A percentile compares a stretch with the other conserved stretches of the same genome.
Conservation (phyloP, 2,329 filamentous ascomycete species). For the Cordyceps farinosa region DNA sequence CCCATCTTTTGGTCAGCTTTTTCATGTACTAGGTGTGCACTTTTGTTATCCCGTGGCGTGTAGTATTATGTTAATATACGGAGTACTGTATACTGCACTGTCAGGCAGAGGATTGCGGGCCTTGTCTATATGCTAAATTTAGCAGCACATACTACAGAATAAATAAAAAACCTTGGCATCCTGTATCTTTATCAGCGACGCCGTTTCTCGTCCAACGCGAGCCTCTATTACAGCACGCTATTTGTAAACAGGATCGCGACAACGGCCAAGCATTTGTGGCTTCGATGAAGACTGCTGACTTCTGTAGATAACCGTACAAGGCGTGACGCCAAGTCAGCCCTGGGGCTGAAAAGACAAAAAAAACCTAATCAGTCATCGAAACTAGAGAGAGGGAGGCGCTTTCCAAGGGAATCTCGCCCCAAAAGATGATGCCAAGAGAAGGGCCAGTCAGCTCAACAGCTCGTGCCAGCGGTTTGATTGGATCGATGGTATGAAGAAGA, state of each 20-base stretch:
- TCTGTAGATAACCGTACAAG: background rate
- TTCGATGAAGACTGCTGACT: background rate
- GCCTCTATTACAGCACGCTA: background rate
- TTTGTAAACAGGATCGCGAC: constrained; percentile 3
- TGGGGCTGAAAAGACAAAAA: constrained; percentile 1
- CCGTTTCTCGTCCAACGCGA: background rate
- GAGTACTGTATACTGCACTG: background rate
- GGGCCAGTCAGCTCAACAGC: background rate
- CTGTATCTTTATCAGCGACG: background rate
- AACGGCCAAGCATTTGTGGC: background rate
- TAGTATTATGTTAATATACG: background rate
- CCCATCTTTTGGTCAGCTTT: background rate
- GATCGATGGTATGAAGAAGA: background rate
- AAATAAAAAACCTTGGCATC: background rate
- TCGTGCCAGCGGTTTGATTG: background rate
- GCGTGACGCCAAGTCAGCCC: background rate
- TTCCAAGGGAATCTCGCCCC: background rate
- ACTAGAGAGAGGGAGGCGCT: too few species aligned
- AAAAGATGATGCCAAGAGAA: background rate
- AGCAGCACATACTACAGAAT: background rate
- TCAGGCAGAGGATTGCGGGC: background rate
- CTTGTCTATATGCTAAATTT: constrained; percentile 13
- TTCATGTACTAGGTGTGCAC: background rate
- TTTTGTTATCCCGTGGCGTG: constrained; percentile 11
- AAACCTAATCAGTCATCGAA: background rate